These are phyloP conservation scores for Dimocarpus longan DNA, from an alignment of 345 rosid species.

Conservation along the genomic window DNA sequence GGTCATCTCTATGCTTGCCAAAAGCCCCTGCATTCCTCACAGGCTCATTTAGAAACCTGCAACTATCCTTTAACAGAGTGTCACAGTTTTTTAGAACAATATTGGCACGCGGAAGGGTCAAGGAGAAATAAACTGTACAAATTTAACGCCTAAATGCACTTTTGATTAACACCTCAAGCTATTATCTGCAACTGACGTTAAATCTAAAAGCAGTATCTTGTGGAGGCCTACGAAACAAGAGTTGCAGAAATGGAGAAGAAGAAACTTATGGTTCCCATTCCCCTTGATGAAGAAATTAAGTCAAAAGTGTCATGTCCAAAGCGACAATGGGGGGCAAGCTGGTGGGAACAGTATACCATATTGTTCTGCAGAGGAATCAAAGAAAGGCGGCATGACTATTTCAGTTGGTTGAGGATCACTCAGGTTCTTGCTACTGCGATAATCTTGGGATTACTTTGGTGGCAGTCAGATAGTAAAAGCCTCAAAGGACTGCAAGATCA, in stretches of 20 bases:
- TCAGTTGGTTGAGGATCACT: conserved; percentile 93
- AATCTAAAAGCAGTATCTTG: conserved; percentile 61
- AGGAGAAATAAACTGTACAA: no score
- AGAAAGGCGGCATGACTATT: conserved; percentile 87
- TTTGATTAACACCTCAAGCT: conserved; percentile 17
- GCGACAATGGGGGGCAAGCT: conserved; percentile 89
- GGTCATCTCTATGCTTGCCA: no score
- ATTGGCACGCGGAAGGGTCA: no score
- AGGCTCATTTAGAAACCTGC: no score
- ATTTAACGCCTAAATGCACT: no score
- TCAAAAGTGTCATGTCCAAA: conserved; percentile 49
- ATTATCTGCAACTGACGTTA: conserved; percentile 7
- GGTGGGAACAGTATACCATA: conserved; percentile 83
- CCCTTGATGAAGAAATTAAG: conserved; percentile 75
- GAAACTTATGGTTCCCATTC: conserved; percentile 64
- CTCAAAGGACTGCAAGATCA: conserved; percentile 79
- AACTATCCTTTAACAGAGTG: neutral
- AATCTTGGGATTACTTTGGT: conserved; percentile 92
- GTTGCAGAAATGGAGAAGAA: conserved; percentile 80
- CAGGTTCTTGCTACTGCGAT: conserved; percentile 91
- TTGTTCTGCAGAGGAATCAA: conserved; percentile 86
- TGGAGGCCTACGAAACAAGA: conserved; percentile 77
- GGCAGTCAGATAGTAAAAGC: conserved; percentile 72
- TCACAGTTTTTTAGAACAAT: neutral
- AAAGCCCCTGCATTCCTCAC: no score